Evolutionary conservation across 169 alveolate genomes (phyloP).

Genomic region (Eimeria praecox): DNA sequence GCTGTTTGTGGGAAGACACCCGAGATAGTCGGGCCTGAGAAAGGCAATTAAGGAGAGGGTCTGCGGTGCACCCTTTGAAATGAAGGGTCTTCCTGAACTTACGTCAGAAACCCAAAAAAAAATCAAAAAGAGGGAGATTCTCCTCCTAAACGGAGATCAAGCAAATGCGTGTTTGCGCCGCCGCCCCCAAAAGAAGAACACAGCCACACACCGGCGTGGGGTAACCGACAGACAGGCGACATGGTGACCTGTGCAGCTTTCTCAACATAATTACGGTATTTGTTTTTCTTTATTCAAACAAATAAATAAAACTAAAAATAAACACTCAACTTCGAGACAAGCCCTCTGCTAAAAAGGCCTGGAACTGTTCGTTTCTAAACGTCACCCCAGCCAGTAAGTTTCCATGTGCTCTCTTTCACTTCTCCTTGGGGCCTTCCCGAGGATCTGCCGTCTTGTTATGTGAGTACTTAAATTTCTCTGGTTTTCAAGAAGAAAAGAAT

Average conservation of each 20-base stretch:
- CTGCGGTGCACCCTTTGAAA: neutral
- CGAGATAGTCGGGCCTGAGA: constrained; percentile 23
- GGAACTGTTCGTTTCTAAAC: neutral
- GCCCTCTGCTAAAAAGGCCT: neutral
- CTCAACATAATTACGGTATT: neutral
- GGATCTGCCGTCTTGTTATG: neutral
- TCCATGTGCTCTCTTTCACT: neutral
- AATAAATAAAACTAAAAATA: neutral
- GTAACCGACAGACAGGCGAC: constrained; percentile 54
- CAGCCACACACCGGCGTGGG: constrained; percentile 64
- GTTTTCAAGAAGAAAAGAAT: neutral
- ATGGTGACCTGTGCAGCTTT: neutral
- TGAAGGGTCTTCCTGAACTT: neutral
- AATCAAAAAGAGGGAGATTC: neutral
- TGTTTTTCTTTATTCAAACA: neutral
- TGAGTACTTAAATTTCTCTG: neutral
- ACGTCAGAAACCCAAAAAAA: neutral
- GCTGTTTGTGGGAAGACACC: neutral
- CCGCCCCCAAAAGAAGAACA: neutral
- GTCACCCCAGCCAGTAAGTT: neutral
- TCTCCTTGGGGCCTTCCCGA: neutral
- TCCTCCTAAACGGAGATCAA: neutral
- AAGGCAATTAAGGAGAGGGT: neutral
- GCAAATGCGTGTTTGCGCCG: neutral
- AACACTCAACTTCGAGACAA: neutral